Base-by-base conservation (phyloP, 1,284 basidiomycete genomes). In the Trichosporon ovoides region DNA sequence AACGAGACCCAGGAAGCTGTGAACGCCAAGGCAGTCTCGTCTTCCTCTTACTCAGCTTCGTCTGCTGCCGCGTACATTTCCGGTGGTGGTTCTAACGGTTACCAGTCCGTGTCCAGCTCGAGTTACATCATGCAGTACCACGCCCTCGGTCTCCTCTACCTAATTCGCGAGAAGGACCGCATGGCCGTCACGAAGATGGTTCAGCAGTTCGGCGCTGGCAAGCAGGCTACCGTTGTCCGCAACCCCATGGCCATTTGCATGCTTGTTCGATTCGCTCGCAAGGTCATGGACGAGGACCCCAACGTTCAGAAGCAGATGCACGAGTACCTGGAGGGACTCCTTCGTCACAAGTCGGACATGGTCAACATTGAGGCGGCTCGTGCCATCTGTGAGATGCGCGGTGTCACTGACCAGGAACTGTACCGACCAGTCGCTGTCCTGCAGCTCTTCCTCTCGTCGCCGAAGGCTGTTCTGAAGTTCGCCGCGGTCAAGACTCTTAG, bases 121-220 rank as follows among this genome's bases (percentile, higher is more conserved):
- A 94, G 90, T 74, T 89, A 89, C 79, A 90, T 96, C 77, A 87
- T 92, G 50, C 96, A 99, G 80, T 99, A 98, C 79, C 96, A 98
- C 74, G 94, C 93, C 12, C 82, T 99, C 37, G 94, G 95, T 37
- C 80, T 98, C 58, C 81, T 99, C 55, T 97, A 97, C 77, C 81
- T 94, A 63, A 97, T 98, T 69, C 86, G 96, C 43, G 91, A 96
- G 74, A 91, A 96, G 74, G 96, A 99, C 79, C 82, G 96, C 65
- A 98, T 98, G 93, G 96, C 96, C 2, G 85, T 98, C 55, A 97
- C 92, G 43, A 99, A 98, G 81, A 94, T 98, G 88, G 93, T 99
- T 53, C 96, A 98, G 78, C 95, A 98, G 76, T 83, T 93, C 36
- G 91, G 91, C 38, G 91, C 91, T 1, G 73, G 73, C 43, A 80